Evolutionary conservation across 768 basidiomycete genomes (phyloP), one percentile per base, ranked within the genome.

Genomic region (Hortiboletus flavorubellus): DNA sequence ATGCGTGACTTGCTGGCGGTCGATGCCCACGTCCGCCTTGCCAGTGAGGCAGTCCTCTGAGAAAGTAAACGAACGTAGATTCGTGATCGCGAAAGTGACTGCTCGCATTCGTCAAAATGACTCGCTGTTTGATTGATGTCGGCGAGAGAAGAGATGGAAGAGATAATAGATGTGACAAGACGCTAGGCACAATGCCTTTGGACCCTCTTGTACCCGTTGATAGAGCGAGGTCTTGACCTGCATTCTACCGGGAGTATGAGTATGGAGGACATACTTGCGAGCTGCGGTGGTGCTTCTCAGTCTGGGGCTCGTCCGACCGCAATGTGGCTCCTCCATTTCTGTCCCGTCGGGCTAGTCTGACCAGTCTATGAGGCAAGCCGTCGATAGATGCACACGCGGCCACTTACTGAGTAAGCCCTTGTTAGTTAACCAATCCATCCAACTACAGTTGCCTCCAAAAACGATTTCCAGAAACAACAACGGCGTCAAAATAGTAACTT

Each of bases 161-260:
- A 77, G 40, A 84, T 75, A 38, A 78, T 78, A 15, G 78, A 81
- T 5, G 21, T 21, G 74, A 79, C 43, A 85, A 66, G 29, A 83
- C 51, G 34, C 21, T 21, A 84, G 77, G 5, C 75, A 72, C 8
- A 76, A 75, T 30, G 70, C 71, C 10, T 66, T 63, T 44, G 72
- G 65, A 51, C 59, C 59, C 1, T 66, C 57, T 18, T 59, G 53
- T 30, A 62, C 60, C 30, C 74, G 66, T 38, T 67, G 61, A 62
- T 80, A 93, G 43, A 93, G 79, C 12, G 87, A 84, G 43, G 89
- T 81, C 73, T 93, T 93, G 73, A 93, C 91, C 91, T 6, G 91
- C 83, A 61, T 92, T 92, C 59, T 21, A 86, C 77, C 4, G 90
- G 77, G 26, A 92, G 83, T 51, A 91, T 80, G 56, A 83, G 72